phyloP scores from a whole-genome alignment of 1,139 yeast species.

The Pichia sp. region DNA sequence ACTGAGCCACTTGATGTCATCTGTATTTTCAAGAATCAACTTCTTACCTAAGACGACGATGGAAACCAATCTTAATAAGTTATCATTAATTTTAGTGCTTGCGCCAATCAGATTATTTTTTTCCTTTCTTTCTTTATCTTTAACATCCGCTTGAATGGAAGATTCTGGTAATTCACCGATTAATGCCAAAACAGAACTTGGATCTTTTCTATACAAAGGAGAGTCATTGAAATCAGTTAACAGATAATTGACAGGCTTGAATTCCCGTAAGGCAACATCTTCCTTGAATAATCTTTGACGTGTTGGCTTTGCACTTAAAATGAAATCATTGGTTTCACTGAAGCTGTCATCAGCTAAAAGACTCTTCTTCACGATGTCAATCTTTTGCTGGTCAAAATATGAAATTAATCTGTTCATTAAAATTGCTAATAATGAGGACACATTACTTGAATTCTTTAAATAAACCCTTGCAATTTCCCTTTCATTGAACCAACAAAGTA shows the following conservation, averaged over 20 bases:
- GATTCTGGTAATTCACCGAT: conserved; percentile 35
- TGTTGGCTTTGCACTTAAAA: conserved; percentile 33
- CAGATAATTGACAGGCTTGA: conserved; percentile 49
- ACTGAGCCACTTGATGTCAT: conserved; percentile 35
- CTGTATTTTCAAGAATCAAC: conserved; percentile 31
- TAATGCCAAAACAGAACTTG: conserved; percentile 29
- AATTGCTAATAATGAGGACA: conserved; percentile 13
- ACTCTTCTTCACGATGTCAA: not conserved
- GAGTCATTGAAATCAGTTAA: conserved; percentile 63
- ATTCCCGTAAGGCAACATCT: conserved; percentile 63
- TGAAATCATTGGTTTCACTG: too few relatives aligned
- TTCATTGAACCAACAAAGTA: conserved; percentile 53
- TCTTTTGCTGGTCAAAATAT: conserved; percentile 3
- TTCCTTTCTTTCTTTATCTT: not conserved
- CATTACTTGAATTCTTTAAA: conserved; percentile 32
- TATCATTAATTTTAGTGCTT: conserved; percentile 34
- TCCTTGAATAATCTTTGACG: conserved; percentile 59
- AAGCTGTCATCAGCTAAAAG: too few relatives aligned
- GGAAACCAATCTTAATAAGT: conserved; percentile 36
- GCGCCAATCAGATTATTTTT: conserved; percentile 1
- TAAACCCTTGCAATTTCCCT: conserved; percentile 42
- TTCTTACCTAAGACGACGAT: conserved; percentile 37
- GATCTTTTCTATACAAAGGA: conserved; percentile 30
- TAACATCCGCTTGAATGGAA: not conserved
- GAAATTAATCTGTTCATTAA: conserved; percentile 10